A percentile compares a stretch with the other conserved stretches of the same genome.
These are phyloP conservation scores for Microbotryomycetes sp. DNA, from an alignment of 1,284 basidiomycete genomes.

Conservation along the genomic window DNA sequence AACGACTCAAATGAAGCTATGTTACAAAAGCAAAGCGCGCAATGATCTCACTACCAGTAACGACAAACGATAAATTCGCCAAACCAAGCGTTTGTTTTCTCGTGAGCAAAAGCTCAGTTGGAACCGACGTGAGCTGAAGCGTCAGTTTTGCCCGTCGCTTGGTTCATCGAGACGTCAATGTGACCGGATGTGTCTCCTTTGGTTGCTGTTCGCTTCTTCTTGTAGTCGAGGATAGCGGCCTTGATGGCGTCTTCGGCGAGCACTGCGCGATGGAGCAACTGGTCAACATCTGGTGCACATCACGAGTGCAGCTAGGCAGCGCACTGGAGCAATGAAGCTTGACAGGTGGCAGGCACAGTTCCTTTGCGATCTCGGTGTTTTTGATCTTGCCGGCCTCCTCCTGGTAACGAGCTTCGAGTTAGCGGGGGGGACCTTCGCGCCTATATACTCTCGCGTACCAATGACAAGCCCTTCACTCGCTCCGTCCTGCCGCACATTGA, in stretches of 20 bases:
- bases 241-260: conserved; percentile 95
- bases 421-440: too few species aligned
- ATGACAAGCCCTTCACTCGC: conserved; percentile 85
- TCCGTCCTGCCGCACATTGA: conserved; percentile 56
- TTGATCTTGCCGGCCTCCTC: conserved; percentile 94
- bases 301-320: background rate
- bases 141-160: conserved; percentile 57
- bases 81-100: too few species aligned
- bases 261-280: conserved; percentile 50
- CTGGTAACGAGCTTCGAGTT: too few species aligned
- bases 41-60: too few species aligned
- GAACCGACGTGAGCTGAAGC: conserved; percentile 55
- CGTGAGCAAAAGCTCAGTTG: background rate
- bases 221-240: conserved; percentile 61
- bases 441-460: too few species aligned
- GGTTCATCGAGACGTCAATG: conserved; percentile 68
- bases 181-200: conserved; percentile 47
- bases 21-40: too few species aligned
- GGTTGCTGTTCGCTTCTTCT: conserved; percentile 33
- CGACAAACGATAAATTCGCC: too few species aligned
- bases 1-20: too few species aligned
- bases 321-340: conserved; percentile 53
- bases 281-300: conserved; percentile 33
- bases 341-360: conserved; percentile 89
- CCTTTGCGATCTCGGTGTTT: conserved; percentile 99